Conservation (phyloP, 2,329 filamentous ascomycete genomes). For the Fusarium haematococcum region DNA sequence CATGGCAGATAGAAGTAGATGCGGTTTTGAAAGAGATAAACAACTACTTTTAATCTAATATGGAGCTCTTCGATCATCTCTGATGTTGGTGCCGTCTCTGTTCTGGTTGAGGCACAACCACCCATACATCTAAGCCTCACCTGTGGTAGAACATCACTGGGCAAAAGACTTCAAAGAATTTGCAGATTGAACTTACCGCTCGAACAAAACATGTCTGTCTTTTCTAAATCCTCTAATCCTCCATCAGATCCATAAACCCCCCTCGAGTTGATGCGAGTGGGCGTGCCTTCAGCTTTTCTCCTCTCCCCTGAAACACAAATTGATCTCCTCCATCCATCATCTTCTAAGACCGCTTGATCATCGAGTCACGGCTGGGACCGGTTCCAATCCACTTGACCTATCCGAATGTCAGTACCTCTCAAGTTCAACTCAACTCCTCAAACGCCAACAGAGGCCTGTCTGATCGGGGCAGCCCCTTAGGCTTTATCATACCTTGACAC, state of each 20-base stretch:
- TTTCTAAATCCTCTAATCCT: background rate
- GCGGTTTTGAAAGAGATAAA: background rate
- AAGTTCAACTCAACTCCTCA: background rate
- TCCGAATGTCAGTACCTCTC: background rate
- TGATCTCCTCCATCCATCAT: background rate
- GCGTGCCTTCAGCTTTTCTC: background rate
- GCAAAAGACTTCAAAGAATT: background rate
- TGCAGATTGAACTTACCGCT: background rate
- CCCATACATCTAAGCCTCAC: background rate
- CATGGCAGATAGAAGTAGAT: background rate
- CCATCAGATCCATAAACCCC: background rate
- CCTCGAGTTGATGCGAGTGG: background rate
- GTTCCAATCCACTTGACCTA: background rate
- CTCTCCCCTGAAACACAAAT: background rate
- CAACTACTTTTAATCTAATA: background rate
- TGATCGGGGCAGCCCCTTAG: background rate
- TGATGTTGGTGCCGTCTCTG: background rate
- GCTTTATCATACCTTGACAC: background rate
- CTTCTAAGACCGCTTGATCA: background rate
- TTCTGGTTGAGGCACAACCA: background rate
- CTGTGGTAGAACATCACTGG: background rate
- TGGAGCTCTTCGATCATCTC: background rate
- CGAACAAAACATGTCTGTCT: background rate
- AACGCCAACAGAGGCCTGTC: background rate
- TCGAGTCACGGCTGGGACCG: background rate